Conservation (phyloP, 1,284 basidiomycete genomes). For the Cutaneotrichosporon cavernicola region DNA sequence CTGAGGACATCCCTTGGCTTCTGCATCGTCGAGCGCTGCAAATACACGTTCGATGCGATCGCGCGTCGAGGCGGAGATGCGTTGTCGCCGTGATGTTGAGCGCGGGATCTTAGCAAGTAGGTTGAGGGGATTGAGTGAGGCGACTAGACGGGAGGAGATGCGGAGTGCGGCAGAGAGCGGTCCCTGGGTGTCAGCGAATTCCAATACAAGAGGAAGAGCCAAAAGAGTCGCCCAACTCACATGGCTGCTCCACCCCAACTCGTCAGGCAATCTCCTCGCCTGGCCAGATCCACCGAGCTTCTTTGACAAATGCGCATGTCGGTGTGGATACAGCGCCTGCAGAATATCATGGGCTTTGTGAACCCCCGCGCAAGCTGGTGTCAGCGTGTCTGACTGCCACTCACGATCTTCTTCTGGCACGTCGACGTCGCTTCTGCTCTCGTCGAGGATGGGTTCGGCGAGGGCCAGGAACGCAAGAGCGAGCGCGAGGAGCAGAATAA, state of each 20-base stretch:
- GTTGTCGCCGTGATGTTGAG: slow-evolving; percentile 19
- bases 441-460: not conserved
- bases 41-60: slow-evolving; percentile 67
- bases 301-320: slow-evolving; percentile 32
- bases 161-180: slow-evolving; percentile 43
- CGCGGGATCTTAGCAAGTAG: slow-evolving; percentile 11
- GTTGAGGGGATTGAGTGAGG: slow-evolving; percentile 39
- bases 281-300: slow-evolving; percentile 28
- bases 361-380: slow-evolving; percentile 33
- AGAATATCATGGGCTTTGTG: slow-evolving; percentile 36
- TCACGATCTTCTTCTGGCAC: slow-evolving; percentile 6
- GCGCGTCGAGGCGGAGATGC: slow-evolving; percentile 24
- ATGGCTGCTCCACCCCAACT: slow-evolving; percentile 42
- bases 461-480: not conserved
- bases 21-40: slow-evolving; percentile 72
- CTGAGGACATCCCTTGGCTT: slow-evolving; percentile 72
- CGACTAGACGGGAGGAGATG: slow-evolving; percentile 36
- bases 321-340: slow-evolving; percentile 30
- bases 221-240: slow-evolving; percentile 19
- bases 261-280: slow-evolving; percentile 35
- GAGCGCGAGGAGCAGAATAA: slow-evolving; percentile 6
- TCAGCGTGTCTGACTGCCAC: not conserved
- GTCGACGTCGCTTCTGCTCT: not conserved
- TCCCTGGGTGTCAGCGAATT: slow-evolving; percentile 28
- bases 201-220: too few species aligned